A percentile compares a stretch with the other conserved stretches of the same genome.
phyloP scores from a whole-genome alignment of 768 basidiomycete species.

The Termitomyces sp. region DNA sequence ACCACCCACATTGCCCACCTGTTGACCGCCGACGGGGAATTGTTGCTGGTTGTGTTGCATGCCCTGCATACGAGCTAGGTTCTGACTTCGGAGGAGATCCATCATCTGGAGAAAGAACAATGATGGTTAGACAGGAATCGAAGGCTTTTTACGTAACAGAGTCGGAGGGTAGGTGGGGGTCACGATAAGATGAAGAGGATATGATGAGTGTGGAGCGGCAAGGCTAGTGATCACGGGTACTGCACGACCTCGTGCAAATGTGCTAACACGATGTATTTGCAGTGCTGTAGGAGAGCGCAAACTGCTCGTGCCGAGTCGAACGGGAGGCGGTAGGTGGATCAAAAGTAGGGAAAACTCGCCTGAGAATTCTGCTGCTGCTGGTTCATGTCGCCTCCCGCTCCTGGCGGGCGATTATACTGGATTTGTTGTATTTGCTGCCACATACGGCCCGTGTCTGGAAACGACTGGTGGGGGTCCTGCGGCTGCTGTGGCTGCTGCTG shows the following conservation, averaged over 20 bases:
- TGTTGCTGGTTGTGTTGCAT: conserved; percentile 39
- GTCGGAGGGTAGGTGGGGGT: conserved; percentile 15
- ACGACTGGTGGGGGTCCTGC: conserved; percentile 38
- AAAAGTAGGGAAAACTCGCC: conserved; percentile 35
- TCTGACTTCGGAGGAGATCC: conserved; percentile 43
- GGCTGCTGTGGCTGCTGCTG: conserved; percentile 36
- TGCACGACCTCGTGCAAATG: conserved; percentile 12
- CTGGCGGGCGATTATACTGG: conserved; percentile 43
- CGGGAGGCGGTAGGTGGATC: conserved; percentile 8
- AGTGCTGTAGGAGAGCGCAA: conserved; percentile 11
- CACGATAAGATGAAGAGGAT: conserved; percentile 21
- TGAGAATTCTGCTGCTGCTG: conserved; percentile 41
- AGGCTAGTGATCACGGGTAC: conserved; percentile 12
- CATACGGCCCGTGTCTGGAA: conserved; percentile 51
- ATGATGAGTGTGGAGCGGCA: conserved; percentile 2
- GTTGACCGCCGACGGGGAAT: conserved; percentile 38
- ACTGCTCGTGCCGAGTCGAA: conserved; percentile 11
- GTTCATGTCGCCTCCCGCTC: conserved; percentile 41
- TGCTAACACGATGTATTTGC: conserved; percentile 12
- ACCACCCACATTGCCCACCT: conserved; percentile 31
- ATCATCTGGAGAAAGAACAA: conserved; percentile 37
- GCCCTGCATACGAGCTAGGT: conserved; percentile 38
- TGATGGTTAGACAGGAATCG: conserved; percentile 20
- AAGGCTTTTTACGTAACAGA: conserved; percentile 23
- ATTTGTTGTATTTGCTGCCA: conserved; percentile 59